phyloP scores from a whole-genome alignment of 352 stramenopile genomes.

The Phytophthora fragariaefolia region DNA sequence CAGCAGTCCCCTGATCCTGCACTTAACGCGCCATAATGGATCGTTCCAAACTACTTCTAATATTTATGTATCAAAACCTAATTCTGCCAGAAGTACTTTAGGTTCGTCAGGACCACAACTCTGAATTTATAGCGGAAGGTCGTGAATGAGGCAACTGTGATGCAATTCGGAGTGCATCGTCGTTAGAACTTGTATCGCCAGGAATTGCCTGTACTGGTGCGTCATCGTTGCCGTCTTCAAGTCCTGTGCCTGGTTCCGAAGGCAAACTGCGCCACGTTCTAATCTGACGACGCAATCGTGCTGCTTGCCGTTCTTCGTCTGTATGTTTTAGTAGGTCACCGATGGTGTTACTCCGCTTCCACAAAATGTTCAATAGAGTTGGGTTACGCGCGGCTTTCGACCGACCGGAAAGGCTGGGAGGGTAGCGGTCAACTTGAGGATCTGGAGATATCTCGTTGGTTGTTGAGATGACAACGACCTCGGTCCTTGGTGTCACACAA shows the following conservation, averaged over 20 bases:
- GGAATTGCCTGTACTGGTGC: neutral
- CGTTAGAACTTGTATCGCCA: neutral
- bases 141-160: neutral
- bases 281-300: neutral
- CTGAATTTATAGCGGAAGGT: neutral
- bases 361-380: slow-evolving; percentile 15
- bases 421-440: neutral
- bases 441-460: neutral
- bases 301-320: neutral
- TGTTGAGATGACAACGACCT: neutral
- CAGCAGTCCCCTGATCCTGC: too few species aligned
- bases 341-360: slow-evolving; percentile 14
- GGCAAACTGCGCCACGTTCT: neutral
- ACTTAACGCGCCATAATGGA: too few species aligned
- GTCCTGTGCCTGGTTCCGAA: neutral
- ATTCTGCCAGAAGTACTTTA: too few species aligned
- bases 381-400: neutral
- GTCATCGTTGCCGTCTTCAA: neutral
- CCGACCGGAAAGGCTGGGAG: slow-evolving; percentile 2
- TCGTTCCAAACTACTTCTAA: too few species aligned
- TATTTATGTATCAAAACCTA: too few species aligned
- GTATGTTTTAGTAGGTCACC: neutral
- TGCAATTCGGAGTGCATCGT: neutral
- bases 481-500: neutral
- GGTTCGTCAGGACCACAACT: neutral